These are phyloP conservation scores for Medicago arabica DNA, from an alignment of 306 rosid genomes.

Conservation along the genomic window DNA sequence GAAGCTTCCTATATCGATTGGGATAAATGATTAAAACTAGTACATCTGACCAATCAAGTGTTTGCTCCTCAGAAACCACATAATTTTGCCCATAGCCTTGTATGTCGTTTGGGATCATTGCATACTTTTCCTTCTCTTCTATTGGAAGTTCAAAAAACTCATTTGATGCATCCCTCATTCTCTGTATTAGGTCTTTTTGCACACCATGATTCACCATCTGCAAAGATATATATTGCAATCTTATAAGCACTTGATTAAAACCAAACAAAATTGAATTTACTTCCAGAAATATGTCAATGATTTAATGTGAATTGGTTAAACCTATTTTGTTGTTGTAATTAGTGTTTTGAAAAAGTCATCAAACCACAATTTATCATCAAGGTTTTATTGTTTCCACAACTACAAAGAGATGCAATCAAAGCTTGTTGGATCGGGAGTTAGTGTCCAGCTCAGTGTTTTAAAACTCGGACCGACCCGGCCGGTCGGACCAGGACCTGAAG, in stretches of 20 bases:
- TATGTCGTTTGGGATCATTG: conserved; percentile 32
- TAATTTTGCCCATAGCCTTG: conserved; percentile 53
- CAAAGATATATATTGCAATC: not conserved
- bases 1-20: conserved; percentile 15
- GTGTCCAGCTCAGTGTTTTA: too few species aligned
- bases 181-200: conserved; percentile 38
- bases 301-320: too few species aligned
- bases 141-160: conserved; percentile 55
- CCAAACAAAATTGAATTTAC: too few species aligned
- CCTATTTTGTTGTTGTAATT: too few species aligned
- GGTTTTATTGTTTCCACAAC: too few species aligned
- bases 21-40: conserved; percentile 42
- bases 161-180: conserved; percentile 43
- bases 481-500: too few species aligned
- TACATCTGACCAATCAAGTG: conserved; percentile 47
- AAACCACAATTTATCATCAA: too few species aligned
- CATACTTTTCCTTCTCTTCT: conserved; percentile 53
- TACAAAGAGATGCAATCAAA: too few species aligned
- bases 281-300: too few species aligned
- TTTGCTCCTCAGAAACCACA: conserved; percentile 49
- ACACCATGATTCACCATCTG: conserved; percentile 56
- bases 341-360: too few species aligned
- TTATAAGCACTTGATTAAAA: not conserved
- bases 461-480: too few species aligned
- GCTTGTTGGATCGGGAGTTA: too few species aligned